A percentile compares a stretch with the other conserved stretches of the same genome.
phyloP scores from a whole-genome alignment of 2,329 filamentous ascomycete genomes.

The Ascomycota sp. region DNA sequence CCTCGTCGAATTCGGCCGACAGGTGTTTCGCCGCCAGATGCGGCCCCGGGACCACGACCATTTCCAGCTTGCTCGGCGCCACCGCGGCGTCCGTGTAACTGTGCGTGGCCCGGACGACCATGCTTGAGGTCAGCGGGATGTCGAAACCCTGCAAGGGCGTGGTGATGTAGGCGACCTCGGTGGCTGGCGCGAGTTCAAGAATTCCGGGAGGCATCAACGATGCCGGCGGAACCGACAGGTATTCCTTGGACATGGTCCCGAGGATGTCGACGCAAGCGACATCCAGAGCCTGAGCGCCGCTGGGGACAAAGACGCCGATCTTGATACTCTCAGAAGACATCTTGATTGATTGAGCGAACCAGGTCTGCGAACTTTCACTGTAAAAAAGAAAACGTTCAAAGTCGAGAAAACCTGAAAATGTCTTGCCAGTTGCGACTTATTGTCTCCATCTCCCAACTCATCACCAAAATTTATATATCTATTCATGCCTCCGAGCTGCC shows the following conservation, averaged over 20 bases:
- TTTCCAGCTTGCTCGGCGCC: conserved; percentile 27
- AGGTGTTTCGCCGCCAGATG: too few species aligned
- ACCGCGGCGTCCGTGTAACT: conserved; percentile 23
- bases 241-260: conserved; percentile 22
- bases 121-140: conserved; percentile 20
- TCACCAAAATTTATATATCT: too few species aligned
- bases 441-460: too few species aligned
- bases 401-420: too few species aligned
- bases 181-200: conserved; percentile 18
- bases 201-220: conserved; percentile 15
- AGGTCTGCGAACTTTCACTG: too few species aligned
- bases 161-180: conserved; percentile 26
- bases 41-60: conserved; percentile 29
- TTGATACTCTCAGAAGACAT: too few species aligned
- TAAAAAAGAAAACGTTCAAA: too few species aligned
- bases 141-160: conserved; percentile 12
- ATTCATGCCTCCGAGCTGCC: too few species aligned
- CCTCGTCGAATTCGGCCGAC: conserved; percentile 9
- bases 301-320: conserved; percentile 31
- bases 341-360: too few species aligned
- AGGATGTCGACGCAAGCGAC: conserved; percentile 29
- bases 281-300: conserved; percentile 26
- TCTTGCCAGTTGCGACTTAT: too few species aligned
- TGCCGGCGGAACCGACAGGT: conserved; percentile 13
- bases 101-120: conserved; percentile 19